Evolutionary conservation across 192 early-diverging fungal species (phyloP).

Genomic region (Oehlia diaphana): DNA sequence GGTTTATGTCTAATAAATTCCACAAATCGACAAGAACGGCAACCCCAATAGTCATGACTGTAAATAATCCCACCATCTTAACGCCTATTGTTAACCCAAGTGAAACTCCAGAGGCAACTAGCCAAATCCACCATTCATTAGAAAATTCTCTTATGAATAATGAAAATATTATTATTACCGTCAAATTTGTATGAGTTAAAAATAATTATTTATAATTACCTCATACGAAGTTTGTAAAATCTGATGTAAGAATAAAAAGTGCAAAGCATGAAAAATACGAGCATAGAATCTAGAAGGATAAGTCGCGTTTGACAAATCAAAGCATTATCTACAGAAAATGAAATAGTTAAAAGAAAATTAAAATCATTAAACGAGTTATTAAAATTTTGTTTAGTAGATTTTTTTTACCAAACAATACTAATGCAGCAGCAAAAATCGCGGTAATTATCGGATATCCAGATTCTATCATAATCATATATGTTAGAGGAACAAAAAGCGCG

Average conservation of each 20-base stretch:
- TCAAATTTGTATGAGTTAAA: background rate
- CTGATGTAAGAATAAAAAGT: conserved; percentile 85
- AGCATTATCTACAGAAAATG: conserved; percentile 69
- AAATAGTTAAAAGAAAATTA: background rate
- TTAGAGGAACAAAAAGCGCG: conserved; percentile 70
- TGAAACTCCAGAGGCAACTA: conserved; percentile 74
- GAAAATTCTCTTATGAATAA: conserved; percentile 63
- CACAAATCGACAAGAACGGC: conserved; percentile 88
- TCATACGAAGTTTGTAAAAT: conserved; percentile 75
- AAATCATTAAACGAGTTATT: too few relatives aligned
- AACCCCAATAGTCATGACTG: conserved; percentile 79
- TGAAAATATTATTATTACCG: conserved; percentile 30
- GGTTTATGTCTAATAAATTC: conserved; percentile 84
- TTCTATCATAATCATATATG: conserved; percentile 85
- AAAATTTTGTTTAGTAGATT: background rate
- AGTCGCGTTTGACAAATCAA: conserved; percentile 88
- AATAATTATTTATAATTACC: conserved; percentile 25
- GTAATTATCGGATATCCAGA: conserved; percentile 79
- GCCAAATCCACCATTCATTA: conserved; percentile 83
- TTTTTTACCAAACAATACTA: conserved; percentile 80
- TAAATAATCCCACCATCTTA: conserved; percentile 95
- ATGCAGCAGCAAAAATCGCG: conserved; percentile 68
- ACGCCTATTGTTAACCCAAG: conserved; percentile 79
- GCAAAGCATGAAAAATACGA: conserved; percentile 87
- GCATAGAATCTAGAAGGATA: conserved; percentile 91